phyloP scores from a whole-genome alignment of 768 basidiomycete genomes.

The Boletus tomentosulus region DNA sequence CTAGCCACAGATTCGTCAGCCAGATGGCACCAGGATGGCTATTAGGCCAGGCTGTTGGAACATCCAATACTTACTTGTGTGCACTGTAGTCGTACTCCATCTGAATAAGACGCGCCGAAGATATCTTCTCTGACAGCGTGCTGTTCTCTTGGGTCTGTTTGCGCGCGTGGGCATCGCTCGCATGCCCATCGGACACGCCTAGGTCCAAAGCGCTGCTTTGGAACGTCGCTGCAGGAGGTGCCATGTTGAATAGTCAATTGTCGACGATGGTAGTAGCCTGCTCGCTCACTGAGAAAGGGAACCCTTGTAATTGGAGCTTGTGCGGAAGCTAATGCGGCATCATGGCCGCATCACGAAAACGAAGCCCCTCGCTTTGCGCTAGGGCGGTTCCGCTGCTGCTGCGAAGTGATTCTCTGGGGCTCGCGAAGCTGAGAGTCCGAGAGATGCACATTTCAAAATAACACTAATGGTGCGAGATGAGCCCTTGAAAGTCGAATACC shows the following conservation, averaged over 20 bases:
- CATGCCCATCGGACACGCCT: background rate
- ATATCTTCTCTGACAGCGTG: constrained; percentile 29
- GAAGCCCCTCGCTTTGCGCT: too few relatives aligned
- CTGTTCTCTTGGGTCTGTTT: constrained; percentile 12
- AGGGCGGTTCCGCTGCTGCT: too few relatives aligned
- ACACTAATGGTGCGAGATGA: too few relatives aligned
- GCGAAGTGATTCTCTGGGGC: too few relatives aligned
- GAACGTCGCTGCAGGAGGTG: constrained; percentile 17
- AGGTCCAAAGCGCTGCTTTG: background rate
- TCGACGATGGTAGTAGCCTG: too few relatives aligned
- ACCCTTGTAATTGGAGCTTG: too few relatives aligned
- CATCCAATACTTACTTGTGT: constrained; percentile 68
- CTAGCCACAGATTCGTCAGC: constrained; percentile 49
- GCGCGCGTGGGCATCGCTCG: constrained; percentile 6
- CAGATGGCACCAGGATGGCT: constrained; percentile 1
- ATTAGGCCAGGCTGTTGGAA: constrained; percentile 1
- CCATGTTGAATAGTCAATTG: constrained; percentile 12
- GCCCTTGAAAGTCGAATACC: too few relatives aligned
- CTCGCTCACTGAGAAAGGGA: too few relatives aligned
- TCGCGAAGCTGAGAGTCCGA: too few relatives aligned
- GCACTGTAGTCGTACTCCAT: constrained; percentile 82
- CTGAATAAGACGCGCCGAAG: constrained; percentile 66
- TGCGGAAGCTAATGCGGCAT: background rate
- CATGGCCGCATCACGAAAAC: too few relatives aligned
- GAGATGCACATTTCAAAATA: too few relatives aligned